A percentile compares a stretch with the other conserved stretches of the same genome.
These are phyloP conservation scores for Staphylotrichum longicolle DNA, from an alignment of 495 filamentous ascomycete genomes.

Conservation along the genomic window DNA sequence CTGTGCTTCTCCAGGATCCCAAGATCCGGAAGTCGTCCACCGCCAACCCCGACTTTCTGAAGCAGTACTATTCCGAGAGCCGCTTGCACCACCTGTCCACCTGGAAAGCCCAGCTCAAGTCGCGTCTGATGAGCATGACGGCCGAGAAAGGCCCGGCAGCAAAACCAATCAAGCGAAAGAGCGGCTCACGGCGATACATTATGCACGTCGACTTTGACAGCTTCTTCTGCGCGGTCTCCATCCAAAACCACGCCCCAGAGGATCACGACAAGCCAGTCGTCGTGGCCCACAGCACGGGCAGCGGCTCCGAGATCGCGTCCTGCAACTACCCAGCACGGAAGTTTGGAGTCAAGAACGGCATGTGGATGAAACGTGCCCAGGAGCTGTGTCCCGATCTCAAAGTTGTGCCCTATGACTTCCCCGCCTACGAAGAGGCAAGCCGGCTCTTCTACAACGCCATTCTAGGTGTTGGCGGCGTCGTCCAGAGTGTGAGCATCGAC, in stretches of 20 bases:
- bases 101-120: conserved; percentile 92
- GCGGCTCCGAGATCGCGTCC: conserved; percentile 90
- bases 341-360: conserved; percentile 89
- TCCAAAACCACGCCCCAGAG: conserved; percentile 66
- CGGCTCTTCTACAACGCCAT: conserved; percentile 82
- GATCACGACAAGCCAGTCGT: conserved; percentile 79
- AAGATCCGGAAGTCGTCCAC: conserved; percentile 79
- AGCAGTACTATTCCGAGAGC: conserved; percentile 91
- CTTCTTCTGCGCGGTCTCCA: conserved; percentile 93
- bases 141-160: conserved; percentile 53
- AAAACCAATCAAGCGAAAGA: conserved; percentile 41
- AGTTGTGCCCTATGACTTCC: conserved; percentile 88
- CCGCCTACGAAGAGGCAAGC: conserved; percentile 90
- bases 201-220: conserved; percentile 97
- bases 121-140: conserved; percentile 74
- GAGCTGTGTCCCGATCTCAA: conserved; percentile 82
- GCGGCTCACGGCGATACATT: conserved; percentile 74
- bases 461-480: conserved; percentile 70
- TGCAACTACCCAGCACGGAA: conserved; percentile 91
- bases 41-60: conserved; percentile 85
- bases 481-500: conserved; percentile 96
- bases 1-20: conserved; percentile 73
- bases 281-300: conserved; percentile 80
- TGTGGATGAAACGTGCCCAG: conserved; percentile 95
- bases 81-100: conserved; percentile 90